Conservation (phyloP, 495 filamentous ascomycete species). For the Daldinia concentrica region DNA sequence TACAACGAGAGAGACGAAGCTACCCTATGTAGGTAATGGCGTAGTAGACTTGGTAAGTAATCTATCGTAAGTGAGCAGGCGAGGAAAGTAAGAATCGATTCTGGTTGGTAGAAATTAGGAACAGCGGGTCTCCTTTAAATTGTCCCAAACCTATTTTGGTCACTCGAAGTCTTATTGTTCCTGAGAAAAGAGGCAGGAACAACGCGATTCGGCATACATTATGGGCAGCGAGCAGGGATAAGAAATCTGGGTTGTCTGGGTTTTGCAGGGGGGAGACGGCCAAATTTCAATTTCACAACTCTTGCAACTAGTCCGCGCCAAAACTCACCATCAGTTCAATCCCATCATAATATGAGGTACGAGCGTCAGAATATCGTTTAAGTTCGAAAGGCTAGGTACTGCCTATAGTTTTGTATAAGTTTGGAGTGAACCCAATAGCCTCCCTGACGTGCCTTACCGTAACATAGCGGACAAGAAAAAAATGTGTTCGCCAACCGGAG, state of each 20-base stretch:
- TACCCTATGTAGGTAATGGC: constrained; percentile 14
- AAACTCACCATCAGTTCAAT: neutral
- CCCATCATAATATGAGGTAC: neutral
- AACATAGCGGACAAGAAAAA: neutral
- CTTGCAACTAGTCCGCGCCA: constrained; percentile 17
- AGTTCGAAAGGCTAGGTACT: neutral
- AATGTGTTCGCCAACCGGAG: constrained; percentile 15
- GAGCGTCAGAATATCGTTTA: neutral
- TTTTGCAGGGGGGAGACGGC: constrained; percentile 31
- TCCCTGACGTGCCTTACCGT: constrained; percentile 4
- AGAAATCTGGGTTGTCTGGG: constrained; percentile 36
- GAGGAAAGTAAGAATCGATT: constrained; percentile 15
- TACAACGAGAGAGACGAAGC: constrained; percentile 28
- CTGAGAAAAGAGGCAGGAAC: constrained; percentile 40
- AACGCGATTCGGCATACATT: constrained; percentile 33
- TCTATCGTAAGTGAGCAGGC: constrained; percentile 19
- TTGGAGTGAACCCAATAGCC: neutral
- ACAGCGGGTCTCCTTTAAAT: constrained; percentile 39
- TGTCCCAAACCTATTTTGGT: constrained; percentile 41
- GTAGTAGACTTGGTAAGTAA: constrained; percentile 15
- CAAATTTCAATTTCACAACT: constrained; percentile 25
- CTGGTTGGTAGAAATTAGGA: constrained; percentile 33
- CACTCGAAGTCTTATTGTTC: constrained; percentile 31
- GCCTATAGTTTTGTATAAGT: constrained; percentile 2
- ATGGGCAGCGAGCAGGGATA: constrained; percentile 33